Base-by-base conservation (phyloP, 345 rosid species). In the Citrus glauca region DNA sequence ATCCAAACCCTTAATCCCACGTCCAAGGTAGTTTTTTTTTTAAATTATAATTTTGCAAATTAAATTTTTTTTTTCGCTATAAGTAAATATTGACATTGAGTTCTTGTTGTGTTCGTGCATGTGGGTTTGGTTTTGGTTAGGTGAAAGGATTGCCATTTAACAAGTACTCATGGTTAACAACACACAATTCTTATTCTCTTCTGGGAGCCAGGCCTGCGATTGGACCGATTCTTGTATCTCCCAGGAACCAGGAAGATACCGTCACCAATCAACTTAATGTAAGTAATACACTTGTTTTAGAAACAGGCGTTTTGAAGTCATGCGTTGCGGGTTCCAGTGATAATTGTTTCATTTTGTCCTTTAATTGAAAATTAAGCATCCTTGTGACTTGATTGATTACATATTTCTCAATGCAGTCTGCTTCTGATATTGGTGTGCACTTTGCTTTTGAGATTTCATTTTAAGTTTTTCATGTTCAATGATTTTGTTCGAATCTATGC, bases 101-200 rank as follows among this genome's bases (percentile, higher is more conserved):
- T 32, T 59, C 19, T 27, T 1, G 6, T 66, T 35, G 9, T 22
- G 57, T 28, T 33, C 57, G 70, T 71, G 63, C 75, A 63, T 84
- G 86, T 70, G 81, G 84, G 74, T 89, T 86, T 81, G 81, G 32
- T 81, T 78, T 79, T 61, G 64, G 79, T 16, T 84, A 95, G 97
- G 97, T 90, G 61, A 90, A 89, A 66, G 95, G 90, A 82, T 80
- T 94, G 88, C 84, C 97, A 78, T 93, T 91, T 87, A 95, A 94
- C 86, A 83, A 90, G 38, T 94, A 95, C 62, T 90, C 98, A 11
- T 95, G 97, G 98, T 74, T 95, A 68, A 95, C 99, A 2, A 92
- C 97, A 25, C 99, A 96, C 86, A 96, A 96, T 80, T 91, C 99
- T 2, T 96, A 22, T 72, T 89, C 97, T 14, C 72, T 82, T 48